These are phyloP conservation scores for Limnanthes douglasii DNA, from an alignment of 345 rosid genomes.

Conservation along the genomic window DNA sequence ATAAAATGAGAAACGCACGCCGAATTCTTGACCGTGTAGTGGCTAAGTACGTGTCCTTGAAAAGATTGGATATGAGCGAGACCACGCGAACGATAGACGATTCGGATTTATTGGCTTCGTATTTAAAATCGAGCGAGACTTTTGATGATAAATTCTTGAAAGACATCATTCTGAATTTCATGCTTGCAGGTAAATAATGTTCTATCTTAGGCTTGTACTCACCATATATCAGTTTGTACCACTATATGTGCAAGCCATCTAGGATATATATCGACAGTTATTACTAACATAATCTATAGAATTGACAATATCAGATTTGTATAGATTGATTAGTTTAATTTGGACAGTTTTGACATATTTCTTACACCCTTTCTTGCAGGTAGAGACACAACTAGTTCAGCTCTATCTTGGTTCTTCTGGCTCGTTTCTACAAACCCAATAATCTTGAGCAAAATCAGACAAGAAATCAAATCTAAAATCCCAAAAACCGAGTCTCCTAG, in stretches of 20 bases:
- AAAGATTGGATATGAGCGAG: conserved; percentile 12
- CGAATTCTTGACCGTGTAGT: conserved; percentile 2
- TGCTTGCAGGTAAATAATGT: no score
- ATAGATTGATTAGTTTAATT: no score
- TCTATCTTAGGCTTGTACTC: no score
- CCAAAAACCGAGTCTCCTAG: conserved; percentile 7
- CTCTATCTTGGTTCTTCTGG: conserved; percentile 18
- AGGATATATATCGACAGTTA: no score
- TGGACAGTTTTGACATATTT: no score
- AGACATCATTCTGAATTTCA: conserved; percentile 77
- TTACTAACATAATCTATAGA: no score
- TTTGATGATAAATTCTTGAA: conserved; percentile 29
- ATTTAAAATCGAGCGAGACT: conserved; percentile 5
- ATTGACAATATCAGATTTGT: no score
- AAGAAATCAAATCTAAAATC: conserved; percentile 11
- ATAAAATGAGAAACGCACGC: conserved; percentile 7
- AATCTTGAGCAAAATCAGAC: conserved; percentile 11
- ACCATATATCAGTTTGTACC: no score
- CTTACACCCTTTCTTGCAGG: conserved; percentile 14
- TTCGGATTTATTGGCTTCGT: conserved; percentile 14
- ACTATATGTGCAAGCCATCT: no score
- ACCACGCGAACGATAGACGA: no score
- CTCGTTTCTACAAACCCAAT: conserved; percentile 11
- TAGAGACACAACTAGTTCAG: conserved; percentile 14
- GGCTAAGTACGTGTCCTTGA: conserved; percentile 6